phyloP scores from a whole-genome alignment of 129 eudicot genomes.

The Calendula officinalis region DNA sequence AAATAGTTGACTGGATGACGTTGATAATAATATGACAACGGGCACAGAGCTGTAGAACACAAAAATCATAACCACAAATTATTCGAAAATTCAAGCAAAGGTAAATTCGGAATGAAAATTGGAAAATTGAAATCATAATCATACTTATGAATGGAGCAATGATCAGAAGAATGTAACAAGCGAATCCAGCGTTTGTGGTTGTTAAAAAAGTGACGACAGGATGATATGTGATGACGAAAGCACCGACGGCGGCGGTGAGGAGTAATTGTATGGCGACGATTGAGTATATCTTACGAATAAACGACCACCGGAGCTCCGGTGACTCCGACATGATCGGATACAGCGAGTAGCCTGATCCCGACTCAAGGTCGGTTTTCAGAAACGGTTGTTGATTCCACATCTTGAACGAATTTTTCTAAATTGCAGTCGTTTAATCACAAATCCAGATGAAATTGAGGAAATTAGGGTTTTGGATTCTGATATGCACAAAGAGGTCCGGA shows the following conservation, averaged over 20 bases:
- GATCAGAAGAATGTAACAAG: constrained; percentile 56
- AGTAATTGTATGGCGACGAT: constrained; percentile 28
- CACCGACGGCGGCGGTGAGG: constrained; percentile 67
- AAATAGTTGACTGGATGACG: constrained; percentile 63
- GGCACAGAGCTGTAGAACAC: constrained; percentile 51
- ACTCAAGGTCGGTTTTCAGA: constrained; percentile 60
- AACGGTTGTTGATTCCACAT: constrained; percentile 58
- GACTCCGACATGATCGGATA: constrained; percentile 70
- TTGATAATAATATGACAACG: constrained; percentile 59
- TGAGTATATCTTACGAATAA: constrained; percentile 75
- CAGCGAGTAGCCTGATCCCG: constrained; percentile 44
- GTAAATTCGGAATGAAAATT: background rate
- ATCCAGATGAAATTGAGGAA: background rate
- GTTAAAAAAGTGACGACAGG: constrained; percentile 57
- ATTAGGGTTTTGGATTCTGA: constrained; percentile 21
- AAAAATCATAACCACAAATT: background rate
- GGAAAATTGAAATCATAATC: constrained; percentile 5
- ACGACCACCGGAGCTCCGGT: constrained; percentile 39
- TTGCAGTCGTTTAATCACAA: background rate
- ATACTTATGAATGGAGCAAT: constrained; percentile 74
- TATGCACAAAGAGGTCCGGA: constrained; percentile 11
- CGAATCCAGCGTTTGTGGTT: constrained; percentile 59
- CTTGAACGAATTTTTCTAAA: background rate
- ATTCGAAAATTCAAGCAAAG: background rate
- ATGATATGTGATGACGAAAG: constrained; percentile 56